Evolutionary conservation across 345 rosid genomes (phyloP), one percentile per base, ranked within the genome.

Genomic region (Linum tenue): DNA sequence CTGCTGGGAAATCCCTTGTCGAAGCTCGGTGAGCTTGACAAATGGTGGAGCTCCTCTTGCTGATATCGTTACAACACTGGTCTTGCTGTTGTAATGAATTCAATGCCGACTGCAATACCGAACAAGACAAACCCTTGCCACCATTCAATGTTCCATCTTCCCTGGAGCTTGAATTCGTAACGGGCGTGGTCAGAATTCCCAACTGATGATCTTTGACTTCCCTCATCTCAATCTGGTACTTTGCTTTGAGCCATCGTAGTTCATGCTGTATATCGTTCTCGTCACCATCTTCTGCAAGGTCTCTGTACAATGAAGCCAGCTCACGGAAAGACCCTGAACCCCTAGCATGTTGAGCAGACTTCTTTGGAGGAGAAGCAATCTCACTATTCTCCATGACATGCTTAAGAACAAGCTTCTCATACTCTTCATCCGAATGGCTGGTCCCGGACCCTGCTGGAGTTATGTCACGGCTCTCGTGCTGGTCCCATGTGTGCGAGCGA

Each of bases 401-500:
- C 64, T 66, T 68, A 35, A 48, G 74, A 11, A 80, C 79, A 11
- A 68, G 58, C 64, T 65, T 82, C 61, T 83, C 83, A 15, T 56
- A 68, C 55, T 89, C 86, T 69, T 85, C 81, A 63, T 92, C 94
- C 3, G 84, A 82, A 65, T 79, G 76, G 71, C 80, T 82, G 36
- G 66, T 78, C 67, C 85, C 78, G 10, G 78, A 83, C 44, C 79
- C 91, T 11, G 76, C 73, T 1, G 88, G 83, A 76, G 87, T 86
- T 64, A 85, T 81, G 51, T 88, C 96, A 0, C 83, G 81, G 72
- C 92, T 88, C 73, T 84, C 96, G 9, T 78, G 95, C 65, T 84
- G 82, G 77, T 59, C 81, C 97, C 94, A 88, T 0, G 72, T 78
- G 75, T 86, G 77, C 1, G 70, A 63, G 50, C 69, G 78, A 69